Base-by-base conservation (phyloP, 192 early-diverging fungal species). In the Coemansia reversa region DNA sequence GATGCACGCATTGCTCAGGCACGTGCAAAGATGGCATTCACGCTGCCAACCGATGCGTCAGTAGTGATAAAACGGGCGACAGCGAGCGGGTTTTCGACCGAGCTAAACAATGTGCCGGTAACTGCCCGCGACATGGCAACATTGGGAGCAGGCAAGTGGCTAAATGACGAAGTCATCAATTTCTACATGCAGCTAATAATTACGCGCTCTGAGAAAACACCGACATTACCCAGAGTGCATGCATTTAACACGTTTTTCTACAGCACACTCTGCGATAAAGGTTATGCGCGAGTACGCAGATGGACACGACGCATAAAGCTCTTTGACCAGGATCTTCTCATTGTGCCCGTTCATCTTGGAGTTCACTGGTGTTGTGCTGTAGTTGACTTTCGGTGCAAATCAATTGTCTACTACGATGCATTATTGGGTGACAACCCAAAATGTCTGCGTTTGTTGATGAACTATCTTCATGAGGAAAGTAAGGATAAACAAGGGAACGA, bases 111-210 rank as follows among this genome's bases (percentile, higher is more conserved):
- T 42, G 76, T 90, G n/a, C 78, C 85, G 0, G 59, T 93, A 1
- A 63, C 54, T 5, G 75, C 74, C 7, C 70, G 63, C 23, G 94
- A 96, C 51, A 78, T 98, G 14, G 59, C 66, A 18, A 96, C 93
- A 18, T 71, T 98, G 53, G 52, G 70, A 14, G 84, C 84, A 35
- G 86, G 89, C 22, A 66, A 79, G 19, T 98, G 96, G 96, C 82
- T 98, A 7, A 97, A 98, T 71, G 96, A 98, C 71, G 93, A 97
- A 66, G 94, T 94, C 20, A 96, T 98, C 74, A 97, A 98, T 70
- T 94, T 91, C 75, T 98, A 96, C 72, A 86, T 90, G 62, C 81
- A 89, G 47, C 73, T 98, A 48, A 82, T 94, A 14, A 84, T 89
- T 63, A 74, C 84, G 0, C 85, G 96, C 11, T 66, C 88, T 14